phyloP scores from a whole-genome alignment of 1,139 yeast genomes.

The Geotrichum klebahnii region DNA sequence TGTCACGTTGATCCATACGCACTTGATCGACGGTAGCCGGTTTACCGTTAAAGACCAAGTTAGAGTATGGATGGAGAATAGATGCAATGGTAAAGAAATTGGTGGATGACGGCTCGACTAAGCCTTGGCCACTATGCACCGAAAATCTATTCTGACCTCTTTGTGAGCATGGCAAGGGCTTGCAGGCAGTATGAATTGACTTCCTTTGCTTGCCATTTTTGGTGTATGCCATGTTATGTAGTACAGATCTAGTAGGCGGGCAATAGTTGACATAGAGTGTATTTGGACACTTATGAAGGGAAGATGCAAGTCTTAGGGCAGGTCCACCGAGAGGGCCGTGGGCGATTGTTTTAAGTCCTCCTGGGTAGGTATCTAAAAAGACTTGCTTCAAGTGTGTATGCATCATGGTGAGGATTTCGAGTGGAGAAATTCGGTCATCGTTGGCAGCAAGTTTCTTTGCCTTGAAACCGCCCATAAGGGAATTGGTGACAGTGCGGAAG shows the following conservation, averaged over 20 bases:
- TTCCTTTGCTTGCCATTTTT: constrained; percentile 8
- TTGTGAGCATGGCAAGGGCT: constrained; percentile 5
- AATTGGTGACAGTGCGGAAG: constrained; percentile 19
- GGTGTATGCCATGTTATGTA: constrained; percentile 15
- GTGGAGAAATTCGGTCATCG: constrained; percentile 10
- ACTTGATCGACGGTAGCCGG: constrained; percentile 4
- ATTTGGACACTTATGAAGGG: background rate
- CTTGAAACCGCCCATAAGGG: constrained; percentile 12
- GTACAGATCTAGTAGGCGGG: constrained; percentile 13
- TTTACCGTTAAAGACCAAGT: background rate
- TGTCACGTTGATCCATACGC: constrained; percentile 5
- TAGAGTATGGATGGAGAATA: constrained; percentile 14
- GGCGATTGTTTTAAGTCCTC: constrained; percentile 5
- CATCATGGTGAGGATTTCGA: constrained; percentile 10
- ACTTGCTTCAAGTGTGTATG: constrained; percentile 15
- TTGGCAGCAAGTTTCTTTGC: constrained; percentile 4
- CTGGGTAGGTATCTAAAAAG: constrained; percentile 16
- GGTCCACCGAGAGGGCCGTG: too few relatives aligned
- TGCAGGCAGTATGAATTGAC: constrained; percentile 9
- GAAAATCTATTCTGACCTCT: background rate
- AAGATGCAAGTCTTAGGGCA: too few relatives aligned
- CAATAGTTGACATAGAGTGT: constrained; percentile 2
- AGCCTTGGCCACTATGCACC: background rate
- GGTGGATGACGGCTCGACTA: constrained; percentile 4
- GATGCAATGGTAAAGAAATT: constrained; percentile 8